A percentile compares a stretch with the other conserved stretches of the same genome.
Conservation (phyloP, 345 rosid species). For the Gossypium longicalyx region DNA sequence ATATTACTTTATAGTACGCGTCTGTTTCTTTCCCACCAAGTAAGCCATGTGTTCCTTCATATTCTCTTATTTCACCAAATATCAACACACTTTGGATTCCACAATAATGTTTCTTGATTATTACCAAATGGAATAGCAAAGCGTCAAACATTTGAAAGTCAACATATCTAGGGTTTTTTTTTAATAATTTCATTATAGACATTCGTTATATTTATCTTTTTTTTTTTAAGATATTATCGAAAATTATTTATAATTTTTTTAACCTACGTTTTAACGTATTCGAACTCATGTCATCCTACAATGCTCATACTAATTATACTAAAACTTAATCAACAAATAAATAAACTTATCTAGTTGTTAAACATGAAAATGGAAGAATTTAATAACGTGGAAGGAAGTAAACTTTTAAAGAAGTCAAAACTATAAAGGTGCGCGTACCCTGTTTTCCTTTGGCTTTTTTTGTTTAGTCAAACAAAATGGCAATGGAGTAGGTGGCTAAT, state of each 20-base stretch:
- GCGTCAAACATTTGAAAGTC: neutral
- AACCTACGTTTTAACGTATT: fast-evolving
- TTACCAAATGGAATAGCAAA: neutral
- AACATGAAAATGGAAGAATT: neutral
- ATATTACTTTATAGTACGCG: neutral
- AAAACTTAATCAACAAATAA: no score
- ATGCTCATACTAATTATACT: no score
- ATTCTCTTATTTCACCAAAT: neutral
- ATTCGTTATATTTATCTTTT: fast-evolving
- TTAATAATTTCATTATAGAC: no score
- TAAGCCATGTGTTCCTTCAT: no score
- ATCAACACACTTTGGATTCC: neutral
- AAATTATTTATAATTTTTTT: no score
- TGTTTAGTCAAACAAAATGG: neutral
- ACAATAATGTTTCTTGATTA: neutral
- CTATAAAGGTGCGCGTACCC: neutral
- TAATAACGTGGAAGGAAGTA: neutral
- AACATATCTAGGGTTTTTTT: neutral
- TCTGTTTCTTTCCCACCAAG: no score
- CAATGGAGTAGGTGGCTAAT: neutral
- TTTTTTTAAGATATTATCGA: fast-evolving
- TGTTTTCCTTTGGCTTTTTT: neutral
- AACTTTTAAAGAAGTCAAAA: neutral
- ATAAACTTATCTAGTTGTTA: neutral
- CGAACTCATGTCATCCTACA: fast-evolving